phyloP scores from a whole-genome alignment of 2,329 filamentous ascomycete species.

The Anthostomella pinea region DNA sequence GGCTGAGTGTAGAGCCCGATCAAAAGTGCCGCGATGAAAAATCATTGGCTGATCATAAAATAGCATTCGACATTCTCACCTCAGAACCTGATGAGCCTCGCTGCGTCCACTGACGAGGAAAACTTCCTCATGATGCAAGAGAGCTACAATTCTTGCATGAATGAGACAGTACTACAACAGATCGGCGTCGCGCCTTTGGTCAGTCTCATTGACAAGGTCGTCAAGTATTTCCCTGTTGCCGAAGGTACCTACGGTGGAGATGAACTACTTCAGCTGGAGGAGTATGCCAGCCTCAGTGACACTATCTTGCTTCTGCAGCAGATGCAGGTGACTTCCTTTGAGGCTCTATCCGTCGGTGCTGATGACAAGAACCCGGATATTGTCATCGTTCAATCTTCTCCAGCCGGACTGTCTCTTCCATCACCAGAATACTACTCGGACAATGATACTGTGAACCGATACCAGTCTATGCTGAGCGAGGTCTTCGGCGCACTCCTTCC shows the following conservation, averaged over 20 bases:
- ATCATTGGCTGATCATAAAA: slow-evolving; percentile 18
- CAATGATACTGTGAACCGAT: slow-evolving; percentile 48
- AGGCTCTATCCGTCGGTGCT: slow-evolving; percentile 36
- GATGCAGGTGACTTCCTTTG: slow-evolving; percentile 41
- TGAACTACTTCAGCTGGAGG: slow-evolving; percentile 20
- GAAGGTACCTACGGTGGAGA: slow-evolving; percentile 22
- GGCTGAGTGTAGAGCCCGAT: too few relatives aligned
- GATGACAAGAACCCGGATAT: slow-evolving; percentile 42
- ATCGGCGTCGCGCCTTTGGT: slow-evolving; percentile 55
- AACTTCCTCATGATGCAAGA: slow-evolving; percentile 67
- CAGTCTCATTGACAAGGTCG: slow-evolving; percentile 52
- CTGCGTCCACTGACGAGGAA: slow-evolving; percentile 49
- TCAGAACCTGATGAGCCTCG: slow-evolving; percentile 31
- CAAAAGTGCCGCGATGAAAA: too few relatives aligned
- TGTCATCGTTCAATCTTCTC: slow-evolving; percentile 38
- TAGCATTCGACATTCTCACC: slow-evolving; percentile 51
- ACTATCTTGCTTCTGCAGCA: slow-evolving; percentile 45
- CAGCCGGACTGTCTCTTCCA: slow-evolving; percentile 55
- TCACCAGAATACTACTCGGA: slow-evolving; percentile 61
- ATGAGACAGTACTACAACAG: slow-evolving; percentile 55
- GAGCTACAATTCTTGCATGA: slow-evolving; percentile 64
- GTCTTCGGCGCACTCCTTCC: slow-evolving; percentile 35
- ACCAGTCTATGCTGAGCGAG: slow-evolving; percentile 43
- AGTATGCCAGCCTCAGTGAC: slow-evolving; percentile 39
- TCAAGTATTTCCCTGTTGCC: slow-evolving; percentile 40